A percentile compares a stretch with the other conserved stretches of the same genome.
Conservation (phyloP, 352 stramenopile species). For the Phytopythium montanum region DNA sequence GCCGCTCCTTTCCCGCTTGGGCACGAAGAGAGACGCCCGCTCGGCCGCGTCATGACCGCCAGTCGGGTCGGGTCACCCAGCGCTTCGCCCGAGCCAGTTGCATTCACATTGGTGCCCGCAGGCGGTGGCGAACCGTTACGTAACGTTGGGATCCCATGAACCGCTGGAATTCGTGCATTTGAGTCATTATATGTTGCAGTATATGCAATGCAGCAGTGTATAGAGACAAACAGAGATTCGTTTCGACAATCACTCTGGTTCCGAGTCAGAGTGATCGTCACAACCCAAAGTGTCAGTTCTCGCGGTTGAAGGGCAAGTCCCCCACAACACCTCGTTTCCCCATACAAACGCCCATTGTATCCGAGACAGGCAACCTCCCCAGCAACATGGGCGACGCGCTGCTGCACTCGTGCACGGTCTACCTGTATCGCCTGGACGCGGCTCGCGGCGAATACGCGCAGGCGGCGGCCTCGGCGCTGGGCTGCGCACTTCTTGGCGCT, state of each 20-base stretch:
- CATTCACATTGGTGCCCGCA: background rate
- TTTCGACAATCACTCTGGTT: background rate
- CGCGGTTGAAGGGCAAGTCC: background rate
- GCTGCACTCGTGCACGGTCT: constrained; percentile 66
- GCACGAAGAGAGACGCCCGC: too few relatives aligned
- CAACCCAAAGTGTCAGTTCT: background rate
- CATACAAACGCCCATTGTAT: background rate
- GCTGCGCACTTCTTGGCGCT: constrained; percentile 46
- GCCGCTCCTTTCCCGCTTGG: background rate
- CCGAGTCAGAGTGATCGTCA: background rate
- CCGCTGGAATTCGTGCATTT: background rate
- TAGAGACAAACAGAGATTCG: too few relatives aligned
- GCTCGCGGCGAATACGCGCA: constrained; percentile 44
- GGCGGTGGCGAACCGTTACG: background rate
- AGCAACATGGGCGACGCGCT: constrained; percentile 30
- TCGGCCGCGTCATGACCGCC: background rate
- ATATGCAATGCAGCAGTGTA: too few relatives aligned
- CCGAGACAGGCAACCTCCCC: background rate
- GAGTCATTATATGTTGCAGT: background rate
- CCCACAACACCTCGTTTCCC: too few relatives aligned
- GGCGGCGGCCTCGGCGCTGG: constrained; percentile 55
- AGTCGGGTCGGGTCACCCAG: background rate
- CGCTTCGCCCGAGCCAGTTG: background rate
- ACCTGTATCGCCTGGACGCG: constrained; percentile 67
- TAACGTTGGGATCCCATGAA: background rate